Conservation (phyloP, 257 asterid genomes). For the Ajuga chamaepitys region DNA sequence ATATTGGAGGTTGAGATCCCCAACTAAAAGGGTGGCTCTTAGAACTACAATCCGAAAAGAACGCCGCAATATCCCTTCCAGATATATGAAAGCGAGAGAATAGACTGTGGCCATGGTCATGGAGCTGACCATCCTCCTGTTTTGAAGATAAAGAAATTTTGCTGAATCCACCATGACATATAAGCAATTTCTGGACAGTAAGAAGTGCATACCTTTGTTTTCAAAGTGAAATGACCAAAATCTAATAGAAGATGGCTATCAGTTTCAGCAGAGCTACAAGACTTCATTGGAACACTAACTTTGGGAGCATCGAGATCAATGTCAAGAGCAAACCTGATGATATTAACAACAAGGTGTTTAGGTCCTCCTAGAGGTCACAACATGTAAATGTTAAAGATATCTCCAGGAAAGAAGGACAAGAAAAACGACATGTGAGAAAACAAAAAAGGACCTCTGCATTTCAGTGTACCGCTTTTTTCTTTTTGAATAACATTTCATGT, state of each 20-base stretch:
- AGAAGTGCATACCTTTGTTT: conserved; percentile 58
- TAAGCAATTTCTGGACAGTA: conserved; percentile 5
- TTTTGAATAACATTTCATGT: too few species aligned
- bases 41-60: conserved; percentile 62
- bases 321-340: conserved; percentile 87
- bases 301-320: conserved; percentile 99
- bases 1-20: conserved; percentile 44
- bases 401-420: too few species aligned
- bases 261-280: conserved; percentile 38
- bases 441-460: too few species aligned
- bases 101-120: conserved; percentile 58
- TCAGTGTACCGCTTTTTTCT: too few species aligned
- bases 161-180: conserved; percentile 1
- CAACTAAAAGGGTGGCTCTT: conserved; percentile 41
- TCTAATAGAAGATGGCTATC: conserved; percentile 80
- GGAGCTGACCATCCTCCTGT: conserved; percentile 60
- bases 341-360: conserved; percentile 12
- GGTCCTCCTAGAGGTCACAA: conserved; percentile 13
- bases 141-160: conserved; percentile 15
- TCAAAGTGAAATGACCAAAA: conserved; percentile 91
- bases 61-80: conserved; percentile 96
- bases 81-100: conserved; percentile 86
- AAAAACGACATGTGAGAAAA: too few species aligned
- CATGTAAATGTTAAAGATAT: conserved; percentile 3
- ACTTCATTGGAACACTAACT: conserved; percentile 85